Evolutionary conservation across 352 stramenopile species (phyloP).

Genomic region (Globisporangium orthogonon): DNA sequence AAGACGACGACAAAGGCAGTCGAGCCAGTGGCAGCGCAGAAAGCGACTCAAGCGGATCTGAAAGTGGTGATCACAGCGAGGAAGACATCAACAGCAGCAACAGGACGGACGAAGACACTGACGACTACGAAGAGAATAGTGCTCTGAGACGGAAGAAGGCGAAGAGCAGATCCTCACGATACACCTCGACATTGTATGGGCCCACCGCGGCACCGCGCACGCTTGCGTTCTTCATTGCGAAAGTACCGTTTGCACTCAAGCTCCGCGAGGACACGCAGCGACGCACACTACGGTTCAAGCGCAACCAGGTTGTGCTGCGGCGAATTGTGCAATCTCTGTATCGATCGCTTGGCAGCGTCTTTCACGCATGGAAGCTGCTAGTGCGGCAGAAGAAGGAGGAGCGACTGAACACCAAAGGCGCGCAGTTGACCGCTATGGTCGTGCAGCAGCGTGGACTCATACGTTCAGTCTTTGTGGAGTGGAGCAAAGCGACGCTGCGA

Average conservation of each 20-base stretch:
- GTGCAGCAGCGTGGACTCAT: constrained; percentile 41
- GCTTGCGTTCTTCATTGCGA: constrained; percentile 39
- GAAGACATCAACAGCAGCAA: neutral
- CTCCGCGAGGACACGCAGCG: constrained; percentile 29
- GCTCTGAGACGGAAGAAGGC: neutral
- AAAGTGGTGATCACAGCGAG: neutral
- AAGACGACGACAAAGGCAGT: neutral
- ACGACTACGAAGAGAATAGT: neutral
- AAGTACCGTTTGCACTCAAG: constrained; percentile 35
- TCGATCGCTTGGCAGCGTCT: constrained; percentile 39
- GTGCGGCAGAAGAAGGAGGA: constrained; percentile 28
- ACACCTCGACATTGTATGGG: constrained; percentile 6
- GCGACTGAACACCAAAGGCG: constrained; percentile 37
- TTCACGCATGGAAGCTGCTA: constrained; percentile 46
- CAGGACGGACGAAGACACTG: neutral
- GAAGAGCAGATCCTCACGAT: neutral
- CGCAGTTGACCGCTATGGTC: constrained; percentile 45
- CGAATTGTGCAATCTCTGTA: constrained; percentile 50
- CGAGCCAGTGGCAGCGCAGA: neutral
- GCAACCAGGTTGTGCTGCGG: constrained; percentile 35
- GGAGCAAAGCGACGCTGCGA: constrained; percentile 27
- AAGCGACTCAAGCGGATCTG: neutral
- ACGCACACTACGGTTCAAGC: constrained; percentile 24
- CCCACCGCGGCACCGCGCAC: constrained; percentile 16
- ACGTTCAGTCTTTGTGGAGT: constrained; percentile 44